A percentile compares a stretch with the other conserved stretches of the same genome.
phyloP scores from a whole-genome alignment of 2,329 filamentous ascomycete genomes.

The Trichophyton rubrum region DNA sequence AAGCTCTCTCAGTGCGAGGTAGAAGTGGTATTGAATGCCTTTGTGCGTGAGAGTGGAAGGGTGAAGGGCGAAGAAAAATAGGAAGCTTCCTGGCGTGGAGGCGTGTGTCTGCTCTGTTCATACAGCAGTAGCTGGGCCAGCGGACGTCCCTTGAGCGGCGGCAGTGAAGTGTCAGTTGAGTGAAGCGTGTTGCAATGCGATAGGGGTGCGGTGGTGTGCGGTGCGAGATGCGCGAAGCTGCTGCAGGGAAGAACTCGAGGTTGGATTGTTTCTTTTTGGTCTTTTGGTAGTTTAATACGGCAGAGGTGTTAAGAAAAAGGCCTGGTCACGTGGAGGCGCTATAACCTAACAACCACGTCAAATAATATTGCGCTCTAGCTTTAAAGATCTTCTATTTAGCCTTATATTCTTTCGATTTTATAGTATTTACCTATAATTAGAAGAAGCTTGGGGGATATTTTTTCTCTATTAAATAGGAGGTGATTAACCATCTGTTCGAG shows the following conservation, averaged over 20 bases:
- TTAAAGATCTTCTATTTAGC: no score
- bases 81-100: background rate
- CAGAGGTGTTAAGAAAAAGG: background rate
- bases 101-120: background rate
- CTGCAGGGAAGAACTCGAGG: background rate
- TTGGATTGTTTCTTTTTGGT: background rate
- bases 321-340: no score
- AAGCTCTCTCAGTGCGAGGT: background rate
- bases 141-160: background rate
- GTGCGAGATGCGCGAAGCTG: background rate
- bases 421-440: no score
- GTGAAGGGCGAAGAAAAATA: background rate
- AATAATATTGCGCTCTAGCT: no score
- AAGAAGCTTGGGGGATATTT: no score
- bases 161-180: background rate
- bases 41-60: background rate
- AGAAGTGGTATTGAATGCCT: background rate
- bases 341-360: no score
- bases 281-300: background rate
- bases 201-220: background rate
- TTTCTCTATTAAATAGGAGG: no score
- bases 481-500: no score
- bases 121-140: background rate
- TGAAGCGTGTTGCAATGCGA: background rate
- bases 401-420: no score